Conservation (phyloP, 768 basidiomycete genomes). For the Grammothele lineata region DNA sequence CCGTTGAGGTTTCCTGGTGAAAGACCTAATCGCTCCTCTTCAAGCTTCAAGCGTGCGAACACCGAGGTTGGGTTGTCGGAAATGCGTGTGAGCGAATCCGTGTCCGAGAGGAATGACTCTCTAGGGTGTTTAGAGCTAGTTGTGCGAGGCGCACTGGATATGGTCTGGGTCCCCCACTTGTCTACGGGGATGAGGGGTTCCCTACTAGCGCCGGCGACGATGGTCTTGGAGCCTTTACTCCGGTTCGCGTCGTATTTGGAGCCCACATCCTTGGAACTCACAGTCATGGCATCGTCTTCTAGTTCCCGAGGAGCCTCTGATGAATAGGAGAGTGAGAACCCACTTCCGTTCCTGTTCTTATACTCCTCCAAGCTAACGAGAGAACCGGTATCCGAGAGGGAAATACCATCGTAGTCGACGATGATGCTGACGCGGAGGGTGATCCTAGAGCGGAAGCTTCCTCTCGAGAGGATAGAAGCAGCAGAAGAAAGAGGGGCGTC, state of each 20-base stretch:
- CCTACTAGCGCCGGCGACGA: conserved; percentile 21
- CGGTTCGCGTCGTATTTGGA: conserved; percentile 22
- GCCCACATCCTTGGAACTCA: conserved; percentile 63
- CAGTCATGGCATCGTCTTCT: conserved; percentile 73
- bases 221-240: conserved; percentile 22
- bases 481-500: conserved; percentile 68
- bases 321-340: conserved; percentile 47
- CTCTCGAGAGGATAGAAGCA: conserved; percentile 64
- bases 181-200: conserved; percentile 17
- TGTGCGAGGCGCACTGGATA: conserved; percentile 16
- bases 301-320: conserved; percentile 34
- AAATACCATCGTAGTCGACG: conserved; percentile 89
- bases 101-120: conserved; percentile 2
- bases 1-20: conserved; percentile 34
- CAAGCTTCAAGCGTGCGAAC: conserved; percentile 53
- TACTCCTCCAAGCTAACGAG: conserved; percentile 76
- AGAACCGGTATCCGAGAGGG: conserved; percentile 85
- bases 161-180: conserved; percentile 20
- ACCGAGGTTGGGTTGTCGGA: conserved; percentile 15
- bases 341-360: conserved; percentile 51
- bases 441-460: conserved; percentile 67
- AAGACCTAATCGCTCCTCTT: conserved; percentile 31
- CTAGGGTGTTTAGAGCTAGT: conserved; percentile 2
- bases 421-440: conserved; percentile 71
- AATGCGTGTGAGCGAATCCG: conserved; percentile 5